Conservation (phyloP, 2,329 filamentous ascomycete species). For the Drechslera avenae region DNA sequence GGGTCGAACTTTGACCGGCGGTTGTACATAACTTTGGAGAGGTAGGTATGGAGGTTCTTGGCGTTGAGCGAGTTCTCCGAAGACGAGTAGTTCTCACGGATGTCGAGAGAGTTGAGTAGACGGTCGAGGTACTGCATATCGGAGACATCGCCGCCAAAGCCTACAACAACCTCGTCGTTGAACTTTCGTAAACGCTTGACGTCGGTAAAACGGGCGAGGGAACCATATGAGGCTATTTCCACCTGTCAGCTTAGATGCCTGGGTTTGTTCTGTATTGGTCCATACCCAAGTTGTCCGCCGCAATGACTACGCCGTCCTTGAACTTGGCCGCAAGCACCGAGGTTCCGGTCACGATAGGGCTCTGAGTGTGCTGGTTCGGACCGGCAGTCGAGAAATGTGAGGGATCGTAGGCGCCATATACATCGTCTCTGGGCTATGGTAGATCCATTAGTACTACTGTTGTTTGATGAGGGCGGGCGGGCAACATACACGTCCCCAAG, state of each 20-base stretch:
- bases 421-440: constrained; percentile 86
- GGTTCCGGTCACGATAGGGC: constrained; percentile 92
- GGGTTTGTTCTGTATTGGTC: background rate
- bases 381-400: constrained; percentile 76
- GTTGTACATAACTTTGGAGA: constrained; percentile 94
- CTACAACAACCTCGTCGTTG: constrained; percentile 80
- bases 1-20: constrained; percentile 95
- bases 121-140: constrained; percentile 99
- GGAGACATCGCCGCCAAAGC: constrained; percentile 95
- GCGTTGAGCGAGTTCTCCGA: constrained; percentile 70
- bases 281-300: constrained; percentile 92
- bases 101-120: constrained; percentile 82
- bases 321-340: constrained; percentile 96
- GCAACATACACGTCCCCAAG: constrained; percentile 66
- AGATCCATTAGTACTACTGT: constrained; percentile 29
- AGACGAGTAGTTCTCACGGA: constrained; percentile 82
- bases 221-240: constrained; percentile 86
- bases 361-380: constrained; percentile 81
- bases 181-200: constrained; percentile 94
- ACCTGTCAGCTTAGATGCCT: constrained; percentile 12
- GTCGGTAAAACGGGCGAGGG: constrained; percentile 90
- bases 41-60: constrained; percentile 94
- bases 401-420: constrained; percentile 91
- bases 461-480: constrained; percentile 16
- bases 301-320: constrained; percentile 94